Evolutionary conservation across 2,329 filamentous ascomycete genomes (phyloP), one percentile per base, ranked within the genome.

Genomic region (Madurella fahalii): DNA sequence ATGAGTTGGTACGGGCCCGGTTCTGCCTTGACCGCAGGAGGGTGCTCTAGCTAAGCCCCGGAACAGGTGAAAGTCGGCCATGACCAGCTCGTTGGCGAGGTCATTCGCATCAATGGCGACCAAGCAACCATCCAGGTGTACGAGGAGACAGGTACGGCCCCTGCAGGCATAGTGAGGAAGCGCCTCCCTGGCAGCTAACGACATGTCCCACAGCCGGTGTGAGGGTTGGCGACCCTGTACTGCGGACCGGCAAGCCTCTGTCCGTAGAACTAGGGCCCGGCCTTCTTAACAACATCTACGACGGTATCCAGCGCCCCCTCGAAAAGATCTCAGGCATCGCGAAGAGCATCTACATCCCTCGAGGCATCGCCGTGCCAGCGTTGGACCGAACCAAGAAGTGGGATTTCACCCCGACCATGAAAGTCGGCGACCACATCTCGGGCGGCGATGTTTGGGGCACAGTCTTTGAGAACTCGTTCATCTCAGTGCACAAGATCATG

Each of bases 111-210:
- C 76, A 94, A 90, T 68, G 87, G 79, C 72, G 94, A 99, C 74
- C 95, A 93, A 77, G 92, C 91, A 65, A 96, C 92, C 47, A 95
- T 99, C 65, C 94, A 99, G 77, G 94, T 99, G 63, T 99, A 99
- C 79, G 94, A 99, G 74, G 94, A 99, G 77, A 99, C 94, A 65
- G 90, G 91, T 95, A 81, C 59, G 81, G 62, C 16, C 31, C 32
- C 18, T 25, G 47, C 57, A 50, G 34, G 37, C n/a, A 25, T 25
- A 25, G 25, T 25, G 25, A 25, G 25, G 25, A 7, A 25, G 25
- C 25, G 25, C 25, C 25, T 25, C 25, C 25, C 25, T 25, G 50
- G 57, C 64, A 53, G 65, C 59, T 39, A 34, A 46, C 47, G 25
- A 46, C 17, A 54, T 30, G 43, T 32, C 31, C 25, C 67, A 56